Evolutionary conservation across 2,329 filamentous ascomycete species (phyloP), one percentile per base, ranked within the genome.

Genomic region (Xylogone sp.): DNA sequence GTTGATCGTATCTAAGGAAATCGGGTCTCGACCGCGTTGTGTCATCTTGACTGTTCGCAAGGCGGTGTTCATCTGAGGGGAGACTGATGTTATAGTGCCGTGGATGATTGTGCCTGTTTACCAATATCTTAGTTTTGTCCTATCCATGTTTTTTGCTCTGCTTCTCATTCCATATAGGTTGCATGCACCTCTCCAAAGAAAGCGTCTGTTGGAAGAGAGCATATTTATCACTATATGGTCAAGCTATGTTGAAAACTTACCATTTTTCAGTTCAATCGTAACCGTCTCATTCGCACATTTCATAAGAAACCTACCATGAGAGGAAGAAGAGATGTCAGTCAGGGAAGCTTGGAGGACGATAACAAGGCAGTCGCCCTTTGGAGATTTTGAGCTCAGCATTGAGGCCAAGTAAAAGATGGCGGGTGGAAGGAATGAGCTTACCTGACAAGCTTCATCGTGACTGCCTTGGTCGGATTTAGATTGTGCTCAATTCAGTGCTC

Each of bases 221-320:
- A n/a, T n/a, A n/a, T n/a, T n/a, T n/a, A 27, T 27, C 6, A 27
- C 6, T 5, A 10, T 27, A 27, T 27, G 13, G 43, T 6, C n/a
- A 45, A 34, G 21, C 45, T 19, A 21, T 21, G 42, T 19, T n/a
- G 20, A 6, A 21, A 43, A 62, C 71, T 44, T 77, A 94, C 92
- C 94, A 82, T 97, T 97, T 74, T 99, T 99, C 62, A 99, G 80
- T 74, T 99, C 94, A 71, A 99, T 89, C 43, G 93, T 97, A 65
- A 97, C 94, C 65, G 94, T 96, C 78, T 99, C 94, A 73, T 97
- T 97, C 73, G 89, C 86, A 74, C 93, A 97, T 80, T 99, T 99
- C 93, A 97, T 97, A 64, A 99, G 79, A 73, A 99, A 99, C 71
- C 94, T 97, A 71, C 56, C 61, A 58, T 46, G 44, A 44, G 45